Conservation (phyloP, 75 land plant species). For the Pseudotsuga menziesii region DNA sequence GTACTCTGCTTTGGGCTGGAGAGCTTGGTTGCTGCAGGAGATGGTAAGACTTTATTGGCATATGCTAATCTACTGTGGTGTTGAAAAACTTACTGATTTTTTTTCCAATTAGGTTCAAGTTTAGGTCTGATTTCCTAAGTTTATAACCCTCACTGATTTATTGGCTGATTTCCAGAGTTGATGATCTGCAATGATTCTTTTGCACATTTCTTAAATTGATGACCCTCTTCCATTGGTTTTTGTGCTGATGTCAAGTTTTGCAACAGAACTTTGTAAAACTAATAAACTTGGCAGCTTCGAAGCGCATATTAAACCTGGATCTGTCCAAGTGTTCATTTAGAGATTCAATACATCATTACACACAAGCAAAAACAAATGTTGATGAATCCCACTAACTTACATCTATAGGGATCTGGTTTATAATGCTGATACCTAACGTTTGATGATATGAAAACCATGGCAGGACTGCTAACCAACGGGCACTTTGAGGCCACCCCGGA, state of each 20-base stretch:
- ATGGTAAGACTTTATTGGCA: neutral
- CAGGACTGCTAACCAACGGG: slow-evolving; percentile 50
- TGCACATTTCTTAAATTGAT: neutral
- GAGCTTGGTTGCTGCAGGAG: neutral
- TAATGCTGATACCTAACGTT: neutral
- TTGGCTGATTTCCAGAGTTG: neutral
- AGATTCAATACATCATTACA: neutral
- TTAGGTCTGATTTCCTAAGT: no score
- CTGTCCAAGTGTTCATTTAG: neutral
- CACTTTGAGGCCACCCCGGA: slow-evolving; percentile 52
- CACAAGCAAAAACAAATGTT: neutral
- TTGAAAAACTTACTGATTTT: no score
- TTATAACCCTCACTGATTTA: neutral
- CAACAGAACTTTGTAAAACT: no score
- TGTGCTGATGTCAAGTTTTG: no score
- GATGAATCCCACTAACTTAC: neutral
- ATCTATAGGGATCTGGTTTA: neutral
- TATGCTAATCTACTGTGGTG: neutral
- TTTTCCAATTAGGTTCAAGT: neutral
- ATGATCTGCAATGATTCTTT: neutral
- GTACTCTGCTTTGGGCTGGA: neutral
- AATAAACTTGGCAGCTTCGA: no score
- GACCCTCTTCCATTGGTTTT: neutral
- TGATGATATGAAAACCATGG: neutral
- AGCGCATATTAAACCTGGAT: neutral